Evolutionary conservation across 2,329 filamentous ascomycete genomes (phyloP).

Genomic region (Arthrobotrys sphaeroides): DNA sequence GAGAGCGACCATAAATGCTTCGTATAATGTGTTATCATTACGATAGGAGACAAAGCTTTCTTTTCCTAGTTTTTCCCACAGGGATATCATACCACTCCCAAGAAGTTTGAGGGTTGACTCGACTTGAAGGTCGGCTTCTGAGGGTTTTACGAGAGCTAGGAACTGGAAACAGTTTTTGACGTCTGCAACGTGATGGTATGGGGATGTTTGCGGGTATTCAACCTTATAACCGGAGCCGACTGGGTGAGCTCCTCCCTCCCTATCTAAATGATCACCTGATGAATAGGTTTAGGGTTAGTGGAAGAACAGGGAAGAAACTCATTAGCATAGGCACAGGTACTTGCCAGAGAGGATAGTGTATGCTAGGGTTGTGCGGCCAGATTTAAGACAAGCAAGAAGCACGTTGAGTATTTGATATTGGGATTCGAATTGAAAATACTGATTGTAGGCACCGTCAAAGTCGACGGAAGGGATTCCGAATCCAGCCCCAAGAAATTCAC

Average conservation of each 20-base stretch:
- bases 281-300: background rate
- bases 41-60: background rate
- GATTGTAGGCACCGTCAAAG: too few species aligned
- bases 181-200: background rate
- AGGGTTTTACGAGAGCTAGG: background rate
- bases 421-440: background rate
- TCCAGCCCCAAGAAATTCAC: too few species aligned
- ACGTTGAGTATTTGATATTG: background rate
- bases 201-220: background rate
- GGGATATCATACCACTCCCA: background rate
- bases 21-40: background rate
- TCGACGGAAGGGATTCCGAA: too few species aligned
- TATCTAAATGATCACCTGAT: background rate
- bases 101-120: background rate
- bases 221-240: background rate
- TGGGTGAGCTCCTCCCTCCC: background rate
- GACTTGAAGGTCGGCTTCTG: background rate
- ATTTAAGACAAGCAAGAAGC: background rate
- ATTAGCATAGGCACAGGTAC: background rate
- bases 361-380: background rate
- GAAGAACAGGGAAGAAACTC: background rate
- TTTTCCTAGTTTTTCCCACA: background rate
- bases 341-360: background rate
- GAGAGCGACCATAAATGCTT: background rate
- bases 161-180: background rate